A percentile compares a stretch with the other conserved stretches of the same genome.
These are phyloP conservation scores for Amphibolis antarctica DNA, from an alignment of 106 monocot species.

Conservation along the genomic window DNA sequence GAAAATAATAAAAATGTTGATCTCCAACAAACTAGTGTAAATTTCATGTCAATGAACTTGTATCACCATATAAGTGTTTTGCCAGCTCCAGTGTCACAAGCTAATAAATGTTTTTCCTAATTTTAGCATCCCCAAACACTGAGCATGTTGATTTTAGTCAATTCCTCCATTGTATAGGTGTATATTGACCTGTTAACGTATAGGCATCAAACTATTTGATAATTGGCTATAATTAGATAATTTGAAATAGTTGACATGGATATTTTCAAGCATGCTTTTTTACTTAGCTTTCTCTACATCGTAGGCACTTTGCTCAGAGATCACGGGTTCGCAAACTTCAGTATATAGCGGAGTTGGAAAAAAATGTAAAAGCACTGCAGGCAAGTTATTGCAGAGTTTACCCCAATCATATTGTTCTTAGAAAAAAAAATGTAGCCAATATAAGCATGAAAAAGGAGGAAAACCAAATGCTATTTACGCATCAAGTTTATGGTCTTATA, in stretches of 20 bases:
- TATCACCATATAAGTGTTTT: too few species aligned
- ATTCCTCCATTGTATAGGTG: too few species aligned
- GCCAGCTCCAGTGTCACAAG: too few species aligned
- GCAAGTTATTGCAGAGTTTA: slow-evolving; percentile 7
- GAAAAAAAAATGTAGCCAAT: background rate
- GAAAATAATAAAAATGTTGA: too few species aligned
- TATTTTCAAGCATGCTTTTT: background rate
- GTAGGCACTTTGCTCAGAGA: slow-evolving; percentile 90
- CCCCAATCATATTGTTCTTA: background rate
- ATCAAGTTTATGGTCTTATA: slow-evolving; percentile 36
- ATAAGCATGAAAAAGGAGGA: too few species aligned
- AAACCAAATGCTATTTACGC: background rate
- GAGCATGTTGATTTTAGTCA: too few species aligned
- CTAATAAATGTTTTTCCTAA: too few species aligned
- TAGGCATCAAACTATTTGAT: background rate
- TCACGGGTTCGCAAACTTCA: slow-evolving; percentile 91
- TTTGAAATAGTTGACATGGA: background rate
- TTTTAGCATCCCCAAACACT: too few species aligned
- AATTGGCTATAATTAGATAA: background rate
- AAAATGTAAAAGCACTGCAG: slow-evolving; percentile 72
- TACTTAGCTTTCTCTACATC: background rate
- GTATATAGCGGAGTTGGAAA: slow-evolving; percentile 91
- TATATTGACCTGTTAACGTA: too few species aligned
- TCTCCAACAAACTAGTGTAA: too few species aligned
- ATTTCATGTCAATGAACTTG: too few species aligned